A percentile compares a stretch with the other conserved stretches of the same genome.
Conservation (phyloP, 2,329 filamentous ascomycete species). For the Penicillium hesseltinei region DNA sequence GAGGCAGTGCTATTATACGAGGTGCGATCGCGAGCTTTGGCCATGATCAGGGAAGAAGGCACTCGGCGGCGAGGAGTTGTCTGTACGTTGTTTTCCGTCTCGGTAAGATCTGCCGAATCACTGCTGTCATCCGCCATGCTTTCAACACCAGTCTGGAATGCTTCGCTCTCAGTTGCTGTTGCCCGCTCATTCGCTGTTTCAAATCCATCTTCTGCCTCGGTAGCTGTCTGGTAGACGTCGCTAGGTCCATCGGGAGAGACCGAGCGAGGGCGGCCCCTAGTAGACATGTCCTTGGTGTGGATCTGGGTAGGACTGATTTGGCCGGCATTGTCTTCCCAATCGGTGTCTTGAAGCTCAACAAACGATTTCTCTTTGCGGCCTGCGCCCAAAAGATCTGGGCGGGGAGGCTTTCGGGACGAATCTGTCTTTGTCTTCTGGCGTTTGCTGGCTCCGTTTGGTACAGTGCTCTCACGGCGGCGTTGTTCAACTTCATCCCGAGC, state of each 20-base stretch:
- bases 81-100: conserved; percentile 66
- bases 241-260: conserved; percentile 50
- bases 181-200: conserved; percentile 76
- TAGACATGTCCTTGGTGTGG: conserved; percentile 29
- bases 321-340: conserved; percentile 82
- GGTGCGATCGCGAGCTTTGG: conserved; percentile 56
- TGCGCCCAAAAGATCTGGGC: conserved; percentile 71
- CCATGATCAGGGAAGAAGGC: conserved; percentile 38
- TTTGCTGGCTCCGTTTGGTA: conserved; percentile 46
- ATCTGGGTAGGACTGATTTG: conserved; percentile 57
- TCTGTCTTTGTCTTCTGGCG: conserved; percentile 62
- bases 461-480: conserved; percentile 56
- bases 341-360: conserved; percentile 73
- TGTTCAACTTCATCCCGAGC: conserved; percentile 85
- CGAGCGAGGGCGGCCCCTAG: conserved; percentile 25
- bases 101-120: conserved; percentile 71
- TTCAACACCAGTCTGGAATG: conserved; percentile 91
- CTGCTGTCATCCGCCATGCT: conserved; percentile 63
- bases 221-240: conserved; percentile 77
- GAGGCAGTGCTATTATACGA: conserved; percentile 88
- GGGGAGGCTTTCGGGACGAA: conserved; percentile 73
- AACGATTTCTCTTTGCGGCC: conserved; percentile 73
- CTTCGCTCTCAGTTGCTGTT: conserved; percentile 79
- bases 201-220: conserved; percentile 68
- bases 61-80: conserved; percentile 42